Base-by-base conservation (phyloP, 495 filamentous ascomycete genomes). In the Stereocaulon alpinum region DNA sequence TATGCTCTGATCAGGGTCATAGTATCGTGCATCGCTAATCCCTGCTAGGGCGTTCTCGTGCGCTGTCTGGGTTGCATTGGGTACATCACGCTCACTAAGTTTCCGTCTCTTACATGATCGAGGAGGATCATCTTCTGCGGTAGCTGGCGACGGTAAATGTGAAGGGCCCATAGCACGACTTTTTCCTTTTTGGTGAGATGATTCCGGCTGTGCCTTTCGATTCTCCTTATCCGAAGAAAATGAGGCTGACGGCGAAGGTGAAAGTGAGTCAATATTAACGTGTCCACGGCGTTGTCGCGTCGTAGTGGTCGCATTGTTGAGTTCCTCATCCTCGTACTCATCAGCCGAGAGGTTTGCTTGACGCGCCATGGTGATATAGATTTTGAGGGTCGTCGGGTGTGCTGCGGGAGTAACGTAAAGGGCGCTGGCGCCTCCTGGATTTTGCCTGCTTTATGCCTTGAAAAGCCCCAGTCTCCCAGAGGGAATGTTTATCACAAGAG, bases 1-100 rank as follows among this genome's bases (percentile, higher is more conserved):
- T 41, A 85, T 78, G 61, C 88, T 80, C 67, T 99, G 93, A 64
- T 95, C 84, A 0, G 93, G 93, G 61, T 99, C 89, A 67, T 94
- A 99, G 61, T 76, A 85, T 56, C 77, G 68, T 6, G 69, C 79
- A 15, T 76, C 67, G 0, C 61, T 68, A n/a, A 65, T 66, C 40
- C 74, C 67, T 24, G 70, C 67, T 42, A 66, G 37, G 40, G 62
- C 57, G 37, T 65, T 55, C 51, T 55, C 53, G 45, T 65, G 61
- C 14, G 55, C 53, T 24, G 51, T 48, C 40, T 68, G 63, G 24
- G 53, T 63, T 27, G 61, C 61, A 54, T 68, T 64, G 20, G 63
- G 63, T 43, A 49, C 62, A 53, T 52, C 61, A 18, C 63, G 70
- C 42, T 76, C 72, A 15, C 66, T 67, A 6, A 80, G 63, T 63